Evolutionary conservation across 805 yeast genomes (phyloP).

Genomic region (Lipomyces yamanashiensis): DNA sequence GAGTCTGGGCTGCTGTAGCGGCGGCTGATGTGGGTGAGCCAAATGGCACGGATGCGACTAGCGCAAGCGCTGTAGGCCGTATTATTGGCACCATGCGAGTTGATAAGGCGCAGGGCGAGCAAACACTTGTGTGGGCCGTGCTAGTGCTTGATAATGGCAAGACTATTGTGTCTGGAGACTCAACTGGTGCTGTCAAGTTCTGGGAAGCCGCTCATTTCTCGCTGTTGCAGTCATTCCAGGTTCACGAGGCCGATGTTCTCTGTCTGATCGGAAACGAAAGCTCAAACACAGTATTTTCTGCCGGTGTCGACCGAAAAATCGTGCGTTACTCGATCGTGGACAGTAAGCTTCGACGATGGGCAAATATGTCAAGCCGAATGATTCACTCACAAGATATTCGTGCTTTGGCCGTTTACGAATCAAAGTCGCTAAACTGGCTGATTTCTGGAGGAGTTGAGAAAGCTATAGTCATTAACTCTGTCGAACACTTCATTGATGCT

Average conservation of each 20-base stretch:
- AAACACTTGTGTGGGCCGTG: constrained; percentile 91
- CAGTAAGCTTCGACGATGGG: constrained; percentile 62
- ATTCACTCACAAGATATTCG: constrained; percentile 66
- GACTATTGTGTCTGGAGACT: constrained; percentile 93
- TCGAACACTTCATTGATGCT: constrained; percentile 67
- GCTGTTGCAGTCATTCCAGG: constrained; percentile 75
- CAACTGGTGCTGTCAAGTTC: constrained; percentile 89
- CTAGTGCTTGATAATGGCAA: constrained; percentile 61
- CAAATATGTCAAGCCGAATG: constrained; percentile 71
- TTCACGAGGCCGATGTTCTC: constrained; percentile 90
- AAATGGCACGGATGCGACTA: constrained; percentile 14
- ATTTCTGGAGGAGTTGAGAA: constrained; percentile 86
- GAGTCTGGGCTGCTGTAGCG: constrained; percentile 70
- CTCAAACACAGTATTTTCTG: constrained; percentile 74
- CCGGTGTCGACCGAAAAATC: constrained; percentile 93
- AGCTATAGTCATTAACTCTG: constrained; percentile 62
- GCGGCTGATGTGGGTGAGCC: constrained; percentile 37
- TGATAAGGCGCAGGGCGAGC: constrained; percentile 82
- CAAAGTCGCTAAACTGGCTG: constrained; percentile 58
- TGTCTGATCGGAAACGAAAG: constrained; percentile 64
- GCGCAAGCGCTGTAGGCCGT: constrained; percentile 55
- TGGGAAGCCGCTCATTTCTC: constrained; percentile 87
- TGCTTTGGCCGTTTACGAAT: constrained; percentile 36
- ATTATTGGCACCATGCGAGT: constrained; percentile 86
- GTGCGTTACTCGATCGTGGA: constrained; percentile 66